Percentiles rank a stretch among this genome's conserved stretches.
Conservation (phyloP, 2,329 filamentous ascomycete genomes). For the Penicillium hesseltinei region DNA sequence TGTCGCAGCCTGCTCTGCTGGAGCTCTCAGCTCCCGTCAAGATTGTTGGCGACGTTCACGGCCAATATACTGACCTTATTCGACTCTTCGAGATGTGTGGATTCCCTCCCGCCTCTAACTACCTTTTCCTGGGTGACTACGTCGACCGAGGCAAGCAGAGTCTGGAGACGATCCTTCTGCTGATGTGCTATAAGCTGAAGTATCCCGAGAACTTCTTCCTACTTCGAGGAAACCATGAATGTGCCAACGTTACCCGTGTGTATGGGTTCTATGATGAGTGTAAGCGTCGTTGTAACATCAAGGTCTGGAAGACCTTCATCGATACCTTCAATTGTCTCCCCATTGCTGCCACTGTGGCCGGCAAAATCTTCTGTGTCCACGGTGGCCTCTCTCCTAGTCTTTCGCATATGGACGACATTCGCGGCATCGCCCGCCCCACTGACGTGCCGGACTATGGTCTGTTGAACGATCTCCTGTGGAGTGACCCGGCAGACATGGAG, state of each 20-base stretch:
- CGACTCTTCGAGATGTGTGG: slow-evolving; percentile 99
- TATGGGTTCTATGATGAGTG: slow-evolving; percentile 99
- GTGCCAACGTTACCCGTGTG: slow-evolving; percentile 90
- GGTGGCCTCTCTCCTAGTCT: slow-evolving; percentile 89
- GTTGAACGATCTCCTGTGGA: slow-evolving; percentile 94
- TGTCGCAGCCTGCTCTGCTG: slow-evolving; percentile 86
- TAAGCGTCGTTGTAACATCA: slow-evolving; percentile 93
- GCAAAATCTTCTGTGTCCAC: slow-evolving; percentile 97
- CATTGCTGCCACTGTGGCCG: slow-evolving; percentile 93
- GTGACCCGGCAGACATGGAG: slow-evolving; percentile 96
- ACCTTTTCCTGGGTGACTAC: slow-evolving; percentile 92
- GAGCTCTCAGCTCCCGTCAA: slow-evolving; percentile 95
- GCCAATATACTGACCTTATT: slow-evolving; percentile 93
- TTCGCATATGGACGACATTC: slow-evolving; percentile 96
- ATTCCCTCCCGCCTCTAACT: slow-evolving; percentile 88
- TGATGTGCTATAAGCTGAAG: slow-evolving; percentile 96
- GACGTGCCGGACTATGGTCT: slow-evolving; percentile 97
- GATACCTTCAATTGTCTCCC: slow-evolving; percentile 95
- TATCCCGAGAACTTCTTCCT: slow-evolving; percentile 98
- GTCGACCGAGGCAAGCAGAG: slow-evolving; percentile 96
- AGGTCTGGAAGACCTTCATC: slow-evolving; percentile 97
- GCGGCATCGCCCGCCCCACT: slow-evolving; percentile 90
- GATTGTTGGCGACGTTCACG: slow-evolving; percentile 95
- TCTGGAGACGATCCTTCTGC: slow-evolving; percentile 85
- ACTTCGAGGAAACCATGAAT: slow-evolving; percentile 91